phyloP scores from a whole-genome alignment of 495 filamentous ascomycete species.

The Margaritispora aquatica region DNA sequence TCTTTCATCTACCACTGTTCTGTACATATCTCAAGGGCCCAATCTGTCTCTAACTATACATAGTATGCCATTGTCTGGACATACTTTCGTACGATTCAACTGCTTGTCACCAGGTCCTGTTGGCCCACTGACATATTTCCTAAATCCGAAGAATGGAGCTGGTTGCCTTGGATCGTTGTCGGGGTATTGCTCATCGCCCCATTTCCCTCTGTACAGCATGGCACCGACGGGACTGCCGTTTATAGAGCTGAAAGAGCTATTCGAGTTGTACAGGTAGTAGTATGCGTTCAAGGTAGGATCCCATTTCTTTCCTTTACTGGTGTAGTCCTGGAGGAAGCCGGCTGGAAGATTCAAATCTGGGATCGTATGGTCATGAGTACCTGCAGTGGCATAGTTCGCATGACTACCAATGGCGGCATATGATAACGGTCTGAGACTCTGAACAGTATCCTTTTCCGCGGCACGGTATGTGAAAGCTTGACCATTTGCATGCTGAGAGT shows the following conservation, averaged over 20 bases:
- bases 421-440: slow-evolving; percentile 56
- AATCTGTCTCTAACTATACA: slow-evolving; percentile 22
- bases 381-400: slow-evolving; percentile 87
- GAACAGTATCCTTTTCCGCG: slow-evolving; percentile 59
- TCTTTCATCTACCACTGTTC: neutral
- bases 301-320: slow-evolving; percentile 87
- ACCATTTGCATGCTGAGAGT: slow-evolving; percentile 82
- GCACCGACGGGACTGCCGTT: slow-evolving; percentile 68
- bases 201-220: slow-evolving; percentile 82
- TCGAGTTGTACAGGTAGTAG: slow-evolving; percentile 21
- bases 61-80: slow-evolving; percentile 22
- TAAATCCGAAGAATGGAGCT: slow-evolving; percentile 65
- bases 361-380: slow-evolving; percentile 35
- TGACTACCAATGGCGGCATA: slow-evolving; percentile 90
- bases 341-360: slow-evolving; percentile 87
- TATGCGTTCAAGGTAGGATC: slow-evolving; percentile 68
- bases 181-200: slow-evolving; percentile 88
- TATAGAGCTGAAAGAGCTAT: slow-evolving; percentile 37
- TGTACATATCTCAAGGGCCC: neutral
- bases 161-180: slow-evolving; percentile 70
- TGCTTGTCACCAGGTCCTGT: slow-evolving; percentile 78
- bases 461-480: slow-evolving; percentile 80
- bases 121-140: slow-evolving; percentile 86
- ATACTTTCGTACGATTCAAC: slow-evolving; percentile 21
- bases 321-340: slow-evolving; percentile 78